phyloP scores from a whole-genome alignment of 352 stramenopile species.

The Phytophthora sp. region DNA sequence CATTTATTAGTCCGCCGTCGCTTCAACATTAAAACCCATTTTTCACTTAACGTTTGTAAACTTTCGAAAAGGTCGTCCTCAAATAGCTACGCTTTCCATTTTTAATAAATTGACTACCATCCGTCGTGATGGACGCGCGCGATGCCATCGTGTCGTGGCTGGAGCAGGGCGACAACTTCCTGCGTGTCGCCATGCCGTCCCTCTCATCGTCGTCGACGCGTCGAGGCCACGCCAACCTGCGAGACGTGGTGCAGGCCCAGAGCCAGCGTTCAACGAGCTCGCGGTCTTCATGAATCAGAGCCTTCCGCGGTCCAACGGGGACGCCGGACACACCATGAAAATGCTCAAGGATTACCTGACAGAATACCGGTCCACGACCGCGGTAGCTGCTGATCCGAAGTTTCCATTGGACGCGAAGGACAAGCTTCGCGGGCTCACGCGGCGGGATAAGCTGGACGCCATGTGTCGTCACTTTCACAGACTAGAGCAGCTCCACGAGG shows the following conservation, averaged over 20 bases:
- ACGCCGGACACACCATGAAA: slow-evolving; percentile 2
- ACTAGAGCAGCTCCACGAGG: slow-evolving; percentile 14
- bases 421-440: neutral
- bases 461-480: slow-evolving; percentile 20
- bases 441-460: slow-evolving; percentile 20
- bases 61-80: neutral
- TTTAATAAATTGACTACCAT: neutral
- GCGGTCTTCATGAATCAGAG: slow-evolving; percentile 20
- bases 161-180: slow-evolving; percentile 24
- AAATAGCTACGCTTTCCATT: neutral
- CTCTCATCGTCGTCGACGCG: slow-evolving; percentile 6
- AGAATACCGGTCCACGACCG: slow-evolving; percentile 8
- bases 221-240: neutral
- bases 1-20: slow-evolving; percentile 36
- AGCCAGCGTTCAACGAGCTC: slow-evolving; percentile 6
- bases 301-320: slow-evolving; percentile 3
- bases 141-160: slow-evolving; percentile 31
- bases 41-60: slow-evolving; percentile 23
- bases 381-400: neutral
- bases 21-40: slow-evolving; percentile 19
- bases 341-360: slow-evolving; percentile 24
- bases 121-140: slow-evolving; percentile 18
- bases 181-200: slow-evolving; percentile 4
- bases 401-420: slow-evolving; percentile 14
- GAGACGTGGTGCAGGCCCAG: slow-evolving; percentile 4